These are phyloP conservation scores for Debaryomycetaceae sp. DNA, from an alignment of 1,139 yeast species.

Conservation along the genomic window DNA sequence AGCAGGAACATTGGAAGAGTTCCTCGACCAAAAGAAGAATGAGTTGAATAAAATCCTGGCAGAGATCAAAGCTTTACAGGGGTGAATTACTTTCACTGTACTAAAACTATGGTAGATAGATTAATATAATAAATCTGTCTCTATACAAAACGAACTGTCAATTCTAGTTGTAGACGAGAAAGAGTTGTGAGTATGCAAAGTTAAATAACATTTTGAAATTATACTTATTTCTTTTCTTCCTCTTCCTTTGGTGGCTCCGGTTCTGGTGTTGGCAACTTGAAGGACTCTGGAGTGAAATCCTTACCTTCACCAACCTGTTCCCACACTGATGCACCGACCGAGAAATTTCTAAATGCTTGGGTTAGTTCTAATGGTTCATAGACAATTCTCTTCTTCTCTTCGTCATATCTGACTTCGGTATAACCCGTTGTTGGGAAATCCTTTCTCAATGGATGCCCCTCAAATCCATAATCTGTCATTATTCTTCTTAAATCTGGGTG, in stretches of 20 bases:
- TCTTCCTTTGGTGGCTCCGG: slow-evolving; percentile 63
- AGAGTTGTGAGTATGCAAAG: slow-evolving; percentile 2
- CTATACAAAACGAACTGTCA: not conserved
- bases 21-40: slow-evolving; percentile 45
- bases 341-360: slow-evolving; percentile 88
- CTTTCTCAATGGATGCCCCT: slow-evolving; percentile 88
- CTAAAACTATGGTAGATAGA: not conserved
- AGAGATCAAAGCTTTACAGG: slow-evolving; percentile 33
- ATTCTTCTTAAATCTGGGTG: slow-evolving; percentile 90
- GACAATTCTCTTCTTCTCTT: slow-evolving; percentile 84
- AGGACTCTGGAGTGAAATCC: slow-evolving; percentile 76
- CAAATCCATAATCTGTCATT: slow-evolving; percentile 90
- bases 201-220: slow-evolving; percentile 1
- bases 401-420: slow-evolving; percentile 86
- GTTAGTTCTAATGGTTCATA: slow-evolving; percentile 89
- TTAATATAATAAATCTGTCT: not conserved
- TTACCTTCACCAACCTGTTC: slow-evolving; percentile 89
- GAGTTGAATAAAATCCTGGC: slow-evolving; percentile 48
- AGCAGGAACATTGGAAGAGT: slow-evolving; percentile 57
- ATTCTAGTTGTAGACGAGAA: not conserved
- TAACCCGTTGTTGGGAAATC: slow-evolving; percentile 93
- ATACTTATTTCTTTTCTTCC: slow-evolving; percentile 21
- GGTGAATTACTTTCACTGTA: slow-evolving; percentile 1
- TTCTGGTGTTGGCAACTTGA: slow-evolving; percentile 79
- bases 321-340: slow-evolving; percentile 87